Percentiles rank a stretch among this genome's conserved stretches.
Evolutionary conservation across 2,329 filamentous ascomycete genomes (phyloP).

Genomic region (Botrytis hyacinthi): DNA sequence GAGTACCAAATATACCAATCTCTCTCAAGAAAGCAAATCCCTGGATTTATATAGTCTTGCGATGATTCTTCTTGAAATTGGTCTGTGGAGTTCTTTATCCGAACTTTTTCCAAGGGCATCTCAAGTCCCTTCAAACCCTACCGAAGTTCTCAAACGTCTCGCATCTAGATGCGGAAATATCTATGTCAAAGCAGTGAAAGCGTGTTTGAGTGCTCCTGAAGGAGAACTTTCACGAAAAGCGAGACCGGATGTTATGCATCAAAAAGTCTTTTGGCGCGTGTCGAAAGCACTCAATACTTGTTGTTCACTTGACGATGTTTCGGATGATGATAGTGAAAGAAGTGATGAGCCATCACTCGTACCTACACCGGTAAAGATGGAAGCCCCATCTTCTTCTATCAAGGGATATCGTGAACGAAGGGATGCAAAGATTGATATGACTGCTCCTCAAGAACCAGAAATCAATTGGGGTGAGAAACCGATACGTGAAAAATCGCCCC

Average conservation of each 20-base stretch:
- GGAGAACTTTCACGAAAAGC: constrained; percentile 51
- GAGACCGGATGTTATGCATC: constrained; percentile 52
- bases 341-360: constrained; percentile 45
- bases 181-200: constrained; percentile 72
- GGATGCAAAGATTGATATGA: constrained; percentile 20
- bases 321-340: constrained; percentile 51
- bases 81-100: constrained; percentile 67
- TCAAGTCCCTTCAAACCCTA: constrained; percentile 32
- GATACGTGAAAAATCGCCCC: constrained; percentile 24
- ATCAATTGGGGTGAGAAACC: constrained; percentile 32
- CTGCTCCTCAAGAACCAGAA: constrained; percentile 21
- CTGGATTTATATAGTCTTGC: constrained; percentile 72
- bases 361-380: constrained; percentile 27
- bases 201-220: constrained; percentile 70
- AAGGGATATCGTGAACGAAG: constrained; percentile 23
- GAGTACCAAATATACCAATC: constrained; percentile 48
- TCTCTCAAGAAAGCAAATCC: constrained; percentile 55
- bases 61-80: constrained; percentile 70
- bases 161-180: constrained; percentile 63
- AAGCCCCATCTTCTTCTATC: constrained; percentile 27
- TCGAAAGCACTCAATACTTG: constrained; percentile 54
- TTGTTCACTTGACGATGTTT: constrained; percentile 59
- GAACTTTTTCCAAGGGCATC: constrained; percentile 35
- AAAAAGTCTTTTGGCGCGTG: constrained; percentile 55
- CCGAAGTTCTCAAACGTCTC: constrained; percentile 34